Evolutionary conservation across 1,284 basidiomycete genomes (phyloP).

Genomic region (Schizophyllum commune): DNA sequence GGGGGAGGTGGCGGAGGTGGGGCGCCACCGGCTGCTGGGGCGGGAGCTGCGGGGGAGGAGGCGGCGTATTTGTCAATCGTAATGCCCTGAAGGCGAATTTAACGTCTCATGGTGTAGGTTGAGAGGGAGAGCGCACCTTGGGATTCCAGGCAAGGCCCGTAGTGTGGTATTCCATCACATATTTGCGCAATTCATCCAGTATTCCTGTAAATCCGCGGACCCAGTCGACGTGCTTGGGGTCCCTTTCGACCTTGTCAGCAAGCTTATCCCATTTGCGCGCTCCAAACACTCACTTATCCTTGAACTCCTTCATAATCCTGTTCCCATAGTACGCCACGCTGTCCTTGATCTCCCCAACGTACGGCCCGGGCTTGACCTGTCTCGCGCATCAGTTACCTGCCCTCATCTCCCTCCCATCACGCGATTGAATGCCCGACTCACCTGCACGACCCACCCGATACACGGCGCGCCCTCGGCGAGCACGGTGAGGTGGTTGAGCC

Average conservation of each 20-base stretch:
- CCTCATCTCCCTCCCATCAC: not conserved
- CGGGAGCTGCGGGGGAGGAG: slow-evolving; percentile 18
- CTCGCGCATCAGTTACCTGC: not conserved
- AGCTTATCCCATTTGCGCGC: not conserved
- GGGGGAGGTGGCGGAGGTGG: slow-evolving; percentile 53
- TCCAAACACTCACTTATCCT: slow-evolving; percentile 64
- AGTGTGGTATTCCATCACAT: slow-evolving; percentile 83
- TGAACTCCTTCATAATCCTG: slow-evolving; percentile 88
- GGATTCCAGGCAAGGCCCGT: slow-evolving; percentile 90
- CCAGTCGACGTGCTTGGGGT: slow-evolving; percentile 89
- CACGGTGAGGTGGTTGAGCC: slow-evolving; percentile 75
- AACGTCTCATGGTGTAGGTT: not conserved
- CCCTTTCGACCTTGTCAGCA: slow-evolving; percentile 37
- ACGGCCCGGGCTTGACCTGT: slow-evolving; percentile 80
- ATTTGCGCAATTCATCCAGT: slow-evolving; percentile 76
- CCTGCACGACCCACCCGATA: slow-evolving; percentile 90
- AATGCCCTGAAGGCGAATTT: slow-evolving; percentile 42
- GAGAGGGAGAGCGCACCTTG: slow-evolving; percentile 39
- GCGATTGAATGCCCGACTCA: slow-evolving; percentile 30
- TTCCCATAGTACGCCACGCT: slow-evolving; percentile 88
- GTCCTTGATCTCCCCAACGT: slow-evolving; percentile 83
- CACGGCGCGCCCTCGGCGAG: slow-evolving; percentile 79
- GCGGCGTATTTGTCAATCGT: slow-evolving; percentile 48
- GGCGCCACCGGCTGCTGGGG: slow-evolving; percentile 27
- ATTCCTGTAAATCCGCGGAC: slow-evolving; percentile 66